Evolutionary conservation across 441 rosid genomes (phyloP), one percentile per base, ranked within the genome.

Genomic region (Biscutella laevigata): DNA sequence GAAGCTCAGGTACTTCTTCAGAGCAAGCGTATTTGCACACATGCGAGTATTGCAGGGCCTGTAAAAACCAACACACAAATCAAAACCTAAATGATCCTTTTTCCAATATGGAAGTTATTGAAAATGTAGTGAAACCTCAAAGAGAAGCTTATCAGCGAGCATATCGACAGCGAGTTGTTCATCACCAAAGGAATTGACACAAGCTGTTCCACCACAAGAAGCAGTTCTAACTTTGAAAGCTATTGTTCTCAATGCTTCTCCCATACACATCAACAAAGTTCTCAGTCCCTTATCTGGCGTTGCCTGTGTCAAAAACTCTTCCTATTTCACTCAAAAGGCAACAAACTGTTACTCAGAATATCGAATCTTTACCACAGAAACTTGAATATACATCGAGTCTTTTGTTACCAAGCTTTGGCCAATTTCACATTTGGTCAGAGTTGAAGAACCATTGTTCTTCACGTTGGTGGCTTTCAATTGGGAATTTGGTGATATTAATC

Each of bases 111-210:
- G 36, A 21, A 14, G 32, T 32, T 38, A 22, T 3, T 17, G 3
- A 52, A 41, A 45, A 7, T 39, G 13, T n/a, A n/a, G 17, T 5
- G 1, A n/a, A 29, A 87, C 98, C 91, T 91, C 95, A 15, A 91
- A 91, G 22, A 91, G 94, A 53, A 91, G 94, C 61, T 88, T 76
- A 73, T 91, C 49, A 3, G 98, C 98, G 25, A 88, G 89, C 91
- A 88, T 53, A 70, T 91, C 98, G 4, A 91, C 95, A 26, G 96
- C 98, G 22, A 91, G 98, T 61, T 91, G 98, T 59, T 91, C 98
- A 41, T 91, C 96, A 1, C 98, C 96, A 37, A 91, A 91, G 57
- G 91, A 68, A 57, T 91, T 91, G 7, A 91, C 76, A 54, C 98
- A 91, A 47, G 89, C 88, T 11, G 98, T 91, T 66, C 96, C 96